Base-by-base conservation (phyloP, 1,139 yeast species). In the Taiozyma sp. region DNA sequence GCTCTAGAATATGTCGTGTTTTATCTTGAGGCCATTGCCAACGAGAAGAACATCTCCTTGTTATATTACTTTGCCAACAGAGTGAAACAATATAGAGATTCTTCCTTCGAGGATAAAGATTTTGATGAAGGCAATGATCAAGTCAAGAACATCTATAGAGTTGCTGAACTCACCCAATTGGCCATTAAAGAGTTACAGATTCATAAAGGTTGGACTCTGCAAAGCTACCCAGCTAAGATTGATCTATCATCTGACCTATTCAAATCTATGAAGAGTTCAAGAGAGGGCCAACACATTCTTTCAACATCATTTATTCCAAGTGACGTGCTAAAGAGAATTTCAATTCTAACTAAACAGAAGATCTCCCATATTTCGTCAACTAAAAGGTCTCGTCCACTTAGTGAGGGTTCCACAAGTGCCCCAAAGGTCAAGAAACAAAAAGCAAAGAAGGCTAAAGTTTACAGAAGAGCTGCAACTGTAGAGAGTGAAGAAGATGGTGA, bases 191-290 rank as follows among this genome's bases (percentile, higher is more conserved):
- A 78, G 51, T 69, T 79, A 41, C 80, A 85, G 46, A 85, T 79
- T 43, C 62, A 66, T 19, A 80, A 76, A 60, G 75, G 74, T 47
- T 88, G 96, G 96, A 77, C 79, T 24, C 72, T 87, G 54, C 79
- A 83, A 34, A 81, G 91, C 0, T 90, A 93, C 82, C 95, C 96
- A 0, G 95, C 93, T 1, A 85, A 83, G 58, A 66, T 86, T 30
- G 79, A 79, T 37, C 67, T 89, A 29, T 85, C 95, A 0, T 68
- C 74, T 13, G 96, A 88, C 60, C 67, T 86, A 11, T 88, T 75
- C 66, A 70, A 74, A 13, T 81, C 87, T 1, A 82, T 85, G 75
- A 62, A 62, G 22, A 62, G 64, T 7, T 54, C 64, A 6, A 58
- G 62, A 30, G 74, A 69, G 47, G 72, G 73, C 13, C 72, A 67